Evolutionary conservation across 2,329 filamentous ascomycete species (phyloP).

Genomic region (Calonectria pseudoreteaudii): DNA sequence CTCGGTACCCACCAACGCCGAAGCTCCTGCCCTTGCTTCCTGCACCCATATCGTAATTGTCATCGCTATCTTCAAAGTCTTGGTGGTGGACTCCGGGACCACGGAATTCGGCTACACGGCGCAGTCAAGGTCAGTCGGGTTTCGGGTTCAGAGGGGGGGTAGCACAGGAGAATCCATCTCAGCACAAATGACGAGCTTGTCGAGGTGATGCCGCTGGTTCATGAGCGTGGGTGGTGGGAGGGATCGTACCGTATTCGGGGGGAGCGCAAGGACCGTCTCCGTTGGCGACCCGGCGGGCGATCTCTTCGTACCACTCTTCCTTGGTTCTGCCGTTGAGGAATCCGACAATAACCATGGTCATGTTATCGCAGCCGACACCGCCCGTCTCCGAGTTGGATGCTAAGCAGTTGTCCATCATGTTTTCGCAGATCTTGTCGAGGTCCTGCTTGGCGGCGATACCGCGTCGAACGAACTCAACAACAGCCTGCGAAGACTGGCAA

Average conservation of each 20-base stretch:
- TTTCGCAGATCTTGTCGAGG: constrained; percentile 95
- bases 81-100: constrained; percentile 81
- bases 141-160: constrained; percentile 3
- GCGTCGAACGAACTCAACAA: constrained; percentile 95
- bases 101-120: constrained; percentile 79
- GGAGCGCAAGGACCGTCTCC: constrained; percentile 98
- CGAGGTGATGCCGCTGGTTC: neutral
- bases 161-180: constrained; percentile 11
- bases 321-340: constrained; percentile 92
- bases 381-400: constrained; percentile 98
- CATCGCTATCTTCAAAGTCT: constrained; percentile 83
- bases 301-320: constrained; percentile 98
- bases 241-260: constrained; percentile 96
- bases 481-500: constrained; percentile 97
- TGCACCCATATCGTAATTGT: constrained; percentile 80
- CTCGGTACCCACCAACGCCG: constrained; percentile 77
- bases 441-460: constrained; percentile 98
- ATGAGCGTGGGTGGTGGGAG: constrained; percentile 48
- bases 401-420: constrained; percentile 99
- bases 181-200: constrained; percentile 30
- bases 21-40: constrained; percentile 73
- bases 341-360: constrained; percentile 95
- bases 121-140: constrained; percentile 29
- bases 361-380: constrained; percentile 98
- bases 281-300: constrained; percentile 92